Evolutionary conservation across 345 rosid species (phyloP).

Genomic region (Eucalyptus erythrocorys): DNA sequence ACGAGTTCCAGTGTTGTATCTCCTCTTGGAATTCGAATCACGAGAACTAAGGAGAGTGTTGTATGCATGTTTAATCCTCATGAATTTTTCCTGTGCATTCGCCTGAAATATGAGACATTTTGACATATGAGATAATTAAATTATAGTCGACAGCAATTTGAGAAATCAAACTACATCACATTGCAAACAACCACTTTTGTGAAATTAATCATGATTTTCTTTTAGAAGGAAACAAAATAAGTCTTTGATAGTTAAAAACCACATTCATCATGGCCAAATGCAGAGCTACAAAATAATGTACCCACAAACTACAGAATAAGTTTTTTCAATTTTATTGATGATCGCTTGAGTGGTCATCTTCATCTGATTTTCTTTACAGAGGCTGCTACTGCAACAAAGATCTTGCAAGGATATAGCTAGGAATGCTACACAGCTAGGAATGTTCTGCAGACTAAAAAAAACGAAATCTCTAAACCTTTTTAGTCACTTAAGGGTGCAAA

Average conservation of each 20-base stretch:
- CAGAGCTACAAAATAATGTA: background rate
- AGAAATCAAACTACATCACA: background rate
- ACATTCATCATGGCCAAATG: background rate
- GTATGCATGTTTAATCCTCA: constrained; percentile 57
- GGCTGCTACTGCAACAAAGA: background rate
- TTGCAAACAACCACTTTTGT: background rate
- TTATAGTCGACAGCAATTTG: background rate
- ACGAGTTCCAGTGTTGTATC: constrained; percentile 23
- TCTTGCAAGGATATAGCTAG: background rate
- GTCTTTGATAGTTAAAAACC: background rate
- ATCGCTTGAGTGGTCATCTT: background rate
- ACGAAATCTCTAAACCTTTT: background rate
- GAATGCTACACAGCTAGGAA: background rate
- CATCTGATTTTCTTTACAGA: background rate
- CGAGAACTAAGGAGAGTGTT: constrained; percentile 41
- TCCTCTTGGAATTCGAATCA: background rate
- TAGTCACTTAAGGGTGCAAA: background rate
- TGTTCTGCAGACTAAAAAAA: background rate
- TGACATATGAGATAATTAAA: background rate
- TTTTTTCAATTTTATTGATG: background rate
- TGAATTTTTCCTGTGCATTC: constrained; percentile 66
- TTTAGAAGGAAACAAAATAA: background rate
- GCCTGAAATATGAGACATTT: constrained; percentile 27
- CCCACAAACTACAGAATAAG: background rate
- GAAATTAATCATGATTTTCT: background rate